phyloP scores from a whole-genome alignment of 2,329 filamentous ascomycete genomes.

The Myriangium duriaei region DNA sequence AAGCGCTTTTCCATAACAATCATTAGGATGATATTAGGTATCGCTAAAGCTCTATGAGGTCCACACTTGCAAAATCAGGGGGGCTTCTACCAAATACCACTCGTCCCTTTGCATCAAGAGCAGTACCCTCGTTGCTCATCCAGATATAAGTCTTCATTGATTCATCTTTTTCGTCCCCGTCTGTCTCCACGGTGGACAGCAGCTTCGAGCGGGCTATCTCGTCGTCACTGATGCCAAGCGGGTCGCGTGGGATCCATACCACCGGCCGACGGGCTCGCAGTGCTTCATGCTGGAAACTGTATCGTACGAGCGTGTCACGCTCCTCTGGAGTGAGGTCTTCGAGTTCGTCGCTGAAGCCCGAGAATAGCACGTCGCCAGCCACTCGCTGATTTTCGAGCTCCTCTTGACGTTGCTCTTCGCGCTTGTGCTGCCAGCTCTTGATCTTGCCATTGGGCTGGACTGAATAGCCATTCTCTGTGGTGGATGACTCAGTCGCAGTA shows the following conservation, averaged over 20 bases:
- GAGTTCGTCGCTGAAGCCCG: conserved; percentile 80
- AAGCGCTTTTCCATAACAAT: no score
- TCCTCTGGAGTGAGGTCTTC: conserved; percentile 88
- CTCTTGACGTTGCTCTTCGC: conserved; percentile 2
- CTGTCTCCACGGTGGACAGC: conserved; percentile 50
- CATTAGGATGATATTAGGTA: no score
- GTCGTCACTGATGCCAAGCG: conserved; percentile 80
- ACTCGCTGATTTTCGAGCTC: conserved; percentile 59
- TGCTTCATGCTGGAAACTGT: conserved; percentile 84
- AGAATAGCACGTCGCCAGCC: conserved; percentile 72
- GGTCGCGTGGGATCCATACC: conserved; percentile 88
- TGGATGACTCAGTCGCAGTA: not conserved
- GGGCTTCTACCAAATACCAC: conserved; percentile 78
- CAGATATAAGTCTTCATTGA: conserved; percentile 45
- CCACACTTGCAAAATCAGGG: conserved; percentile 57
- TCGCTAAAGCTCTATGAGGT: conserved; percentile 77
- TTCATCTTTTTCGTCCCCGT: conserved; percentile 11
- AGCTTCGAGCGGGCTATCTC: conserved; percentile 68
- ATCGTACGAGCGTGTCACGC: conserved; percentile 69
- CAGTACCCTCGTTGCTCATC: conserved; percentile 89
- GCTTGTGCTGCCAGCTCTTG: not conserved
- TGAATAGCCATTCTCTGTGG: conserved; percentile 2
- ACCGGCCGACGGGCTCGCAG: conserved; percentile 72
- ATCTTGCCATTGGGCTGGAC: conserved; percentile 1
- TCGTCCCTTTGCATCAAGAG: conserved; percentile 67